Evolutionary conservation across 768 basidiomycete species (phyloP), one percentile per base, ranked within the genome.

Genomic region (Boletus eberwhitei): DNA sequence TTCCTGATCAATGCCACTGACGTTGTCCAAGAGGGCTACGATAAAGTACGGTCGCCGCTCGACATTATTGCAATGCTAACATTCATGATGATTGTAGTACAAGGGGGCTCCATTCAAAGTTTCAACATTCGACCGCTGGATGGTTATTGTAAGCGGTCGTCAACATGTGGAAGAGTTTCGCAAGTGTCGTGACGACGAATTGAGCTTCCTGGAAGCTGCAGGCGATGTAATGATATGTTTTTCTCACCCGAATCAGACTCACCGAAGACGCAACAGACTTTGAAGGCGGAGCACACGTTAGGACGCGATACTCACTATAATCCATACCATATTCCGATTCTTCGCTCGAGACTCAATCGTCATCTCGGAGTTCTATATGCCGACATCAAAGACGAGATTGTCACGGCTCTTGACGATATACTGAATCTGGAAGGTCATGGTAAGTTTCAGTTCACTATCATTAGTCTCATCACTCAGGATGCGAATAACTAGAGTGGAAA

Each of bases 341-440:
- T 75, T 8, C 71, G 69, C 19, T 55, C 58, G n/a, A 40, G 64
- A 29, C 55, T 77, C 6, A 74, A 72, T 13, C 70, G 79, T 6
- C 74, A 74, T 47, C 64, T 83, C 12, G 68, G 62, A 2, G 53
- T 49, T 4, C 58, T 74, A 3, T 75, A 79, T 54, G 65, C 73
- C 0, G 72, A 75, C 24, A 60, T 83, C 9, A 70, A 65, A 7
- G 75, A 79, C 29, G 83, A 85, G 58, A 66, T 82, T 14, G 46
- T 59, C 2, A 50, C 60, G 0, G 70, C 81, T 0, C 75, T 80
- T 50, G 60, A 66, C 1, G 77, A 77, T 5, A 55, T 67, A 37
- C 64, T 83, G 11, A 35, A 55, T 17, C 52, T 61, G 19, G 46
- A 29, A 16, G 62, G 49, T 9, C 22, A 65, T 22, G 66, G 65